Evolutionary conservation across 2,329 filamentous ascomycete genomes (phyloP).

Genomic region (Colletotrichum graminicola): DNA sequence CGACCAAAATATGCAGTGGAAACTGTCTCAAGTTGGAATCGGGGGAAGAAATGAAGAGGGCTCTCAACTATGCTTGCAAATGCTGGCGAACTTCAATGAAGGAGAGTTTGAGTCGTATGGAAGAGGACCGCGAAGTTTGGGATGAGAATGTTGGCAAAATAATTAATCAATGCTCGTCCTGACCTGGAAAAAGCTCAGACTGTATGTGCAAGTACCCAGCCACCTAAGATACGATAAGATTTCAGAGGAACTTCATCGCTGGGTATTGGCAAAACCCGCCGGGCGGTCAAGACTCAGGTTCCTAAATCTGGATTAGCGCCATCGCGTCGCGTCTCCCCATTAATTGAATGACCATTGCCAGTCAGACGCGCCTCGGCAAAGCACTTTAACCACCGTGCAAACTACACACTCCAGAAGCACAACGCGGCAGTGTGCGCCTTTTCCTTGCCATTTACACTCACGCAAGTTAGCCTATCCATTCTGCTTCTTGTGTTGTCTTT

Average conservation of each 20-base stretch:
- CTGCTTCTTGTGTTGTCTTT: conserved; percentile 11
- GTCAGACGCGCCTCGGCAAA: conserved; percentile 35
- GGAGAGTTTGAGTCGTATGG: background rate
- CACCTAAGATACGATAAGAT: background rate
- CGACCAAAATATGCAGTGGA: no score
- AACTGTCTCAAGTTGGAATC: background rate
- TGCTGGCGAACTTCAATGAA: background rate
- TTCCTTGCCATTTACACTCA: conserved; percentile 12
- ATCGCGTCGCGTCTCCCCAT: conserved; percentile 40
- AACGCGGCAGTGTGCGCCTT: background rate
- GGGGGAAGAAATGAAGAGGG: background rate
- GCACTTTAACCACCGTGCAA: conserved; percentile 29
- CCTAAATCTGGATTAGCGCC: conserved; percentile 21
- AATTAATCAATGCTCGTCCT: background rate
- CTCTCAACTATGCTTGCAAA: background rate
- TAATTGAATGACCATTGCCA: conserved; percentile 23
- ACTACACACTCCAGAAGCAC: background rate
- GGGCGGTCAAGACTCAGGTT: background rate
- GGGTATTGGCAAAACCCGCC: conserved; percentile 1
- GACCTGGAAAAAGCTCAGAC: background rate
- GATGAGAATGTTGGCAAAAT: background rate
- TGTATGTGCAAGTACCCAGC: no score
- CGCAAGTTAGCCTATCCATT: background rate
- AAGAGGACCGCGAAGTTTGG: background rate
- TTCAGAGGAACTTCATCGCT: background rate